Percentiles rank a stretch among this genome's conserved stretches.
phyloP scores from a whole-genome alignment of 768 basidiomycete genomes.

The Austroboletus eburneus region DNA sequence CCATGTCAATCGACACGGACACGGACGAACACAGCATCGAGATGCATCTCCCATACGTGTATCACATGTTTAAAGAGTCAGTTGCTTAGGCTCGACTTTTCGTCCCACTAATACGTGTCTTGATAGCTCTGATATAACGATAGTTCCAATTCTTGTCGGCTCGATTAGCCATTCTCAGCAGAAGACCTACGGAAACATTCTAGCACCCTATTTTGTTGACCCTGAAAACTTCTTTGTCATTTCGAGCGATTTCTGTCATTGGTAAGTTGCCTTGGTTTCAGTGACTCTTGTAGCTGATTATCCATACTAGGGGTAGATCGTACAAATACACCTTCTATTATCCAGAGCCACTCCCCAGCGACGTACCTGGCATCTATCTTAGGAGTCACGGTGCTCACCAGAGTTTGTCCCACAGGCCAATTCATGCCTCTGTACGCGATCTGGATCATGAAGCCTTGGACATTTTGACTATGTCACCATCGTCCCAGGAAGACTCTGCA shows the following conservation, averaged over 20 bases:
- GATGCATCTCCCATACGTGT: constrained; percentile 93
- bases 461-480: constrained; percentile 54
- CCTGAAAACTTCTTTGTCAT: constrained; percentile 84
- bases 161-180: constrained; percentile 61
- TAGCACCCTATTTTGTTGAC: constrained; percentile 77
- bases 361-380: constrained; percentile 45
- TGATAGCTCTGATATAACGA: constrained; percentile 62
- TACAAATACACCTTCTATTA: constrained; percentile 90
- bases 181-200: constrained; percentile 55
- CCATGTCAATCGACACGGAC: constrained; percentile 65
- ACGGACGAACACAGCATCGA: constrained; percentile 97
- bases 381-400: constrained; percentile 41
- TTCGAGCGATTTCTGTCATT: constrained; percentile 98
- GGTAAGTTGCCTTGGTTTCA: constrained; percentile 45
- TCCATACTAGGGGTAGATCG: constrained; percentile 68
- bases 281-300: background rate
- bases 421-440: constrained; percentile 76
- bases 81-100: constrained; percentile 14
- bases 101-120: constrained; percentile 2
- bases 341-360: constrained; percentile 52
- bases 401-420: constrained; percentile 49
- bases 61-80: constrained; percentile 80
- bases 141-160: constrained; percentile 92
- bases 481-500: constrained; percentile 38
- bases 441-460: constrained; percentile 89